Conservation (phyloP, 768 basidiomycete species). For the Kwoniella dendrophila region DNA sequence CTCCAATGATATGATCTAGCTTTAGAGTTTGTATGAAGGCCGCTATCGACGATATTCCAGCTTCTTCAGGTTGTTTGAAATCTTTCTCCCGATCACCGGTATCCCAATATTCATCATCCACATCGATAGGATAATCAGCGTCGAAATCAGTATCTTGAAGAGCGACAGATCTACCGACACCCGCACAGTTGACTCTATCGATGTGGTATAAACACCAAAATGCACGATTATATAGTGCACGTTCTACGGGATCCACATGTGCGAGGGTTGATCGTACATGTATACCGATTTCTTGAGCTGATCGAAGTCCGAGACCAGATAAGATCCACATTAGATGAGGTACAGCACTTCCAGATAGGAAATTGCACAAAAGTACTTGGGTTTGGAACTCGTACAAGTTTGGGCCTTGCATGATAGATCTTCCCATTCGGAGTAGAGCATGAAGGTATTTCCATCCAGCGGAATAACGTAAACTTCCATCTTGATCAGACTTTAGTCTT, state of each 20-base stretch:
- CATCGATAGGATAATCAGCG: conserved; percentile 70
- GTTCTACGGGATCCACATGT: conserved; percentile 59
- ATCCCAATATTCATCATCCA: conserved; percentile 82
- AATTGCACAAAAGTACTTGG: conserved; percentile 57
- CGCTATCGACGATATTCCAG: conserved; percentile 56
- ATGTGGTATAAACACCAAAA: conserved; percentile 65
- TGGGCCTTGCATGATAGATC: conserved; percentile 64
- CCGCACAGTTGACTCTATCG: conserved; percentile 56
- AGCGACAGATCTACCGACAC: conserved; percentile 70
- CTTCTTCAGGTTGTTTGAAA: conserved; percentile 67
- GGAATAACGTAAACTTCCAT: conserved; percentile 42
- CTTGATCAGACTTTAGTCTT: conserved; percentile 29
- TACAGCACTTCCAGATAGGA: conserved; percentile 50
- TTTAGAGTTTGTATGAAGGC: conserved; percentile 65
- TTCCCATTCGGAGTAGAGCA: conserved; percentile 67
- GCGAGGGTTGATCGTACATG: conserved; percentile 63
- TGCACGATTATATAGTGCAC: conserved; percentile 76
- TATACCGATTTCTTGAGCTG: conserved; percentile 75
- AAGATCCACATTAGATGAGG: conserved; percentile 62
- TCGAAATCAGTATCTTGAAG: conserved; percentile 74
- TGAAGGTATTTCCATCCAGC: conserved; percentile 60
- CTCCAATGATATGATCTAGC: conserved; percentile 66
- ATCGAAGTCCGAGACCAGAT: conserved; percentile 68
- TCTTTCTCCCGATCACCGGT: conserved; percentile 61
- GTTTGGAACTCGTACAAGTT: conserved; percentile 72